Percentiles rank a stretch among this genome's conserved stretches.
Evolutionary conservation across 163 green algal genomes (phyloP).

Genomic region (Volvox carteri): DNA sequence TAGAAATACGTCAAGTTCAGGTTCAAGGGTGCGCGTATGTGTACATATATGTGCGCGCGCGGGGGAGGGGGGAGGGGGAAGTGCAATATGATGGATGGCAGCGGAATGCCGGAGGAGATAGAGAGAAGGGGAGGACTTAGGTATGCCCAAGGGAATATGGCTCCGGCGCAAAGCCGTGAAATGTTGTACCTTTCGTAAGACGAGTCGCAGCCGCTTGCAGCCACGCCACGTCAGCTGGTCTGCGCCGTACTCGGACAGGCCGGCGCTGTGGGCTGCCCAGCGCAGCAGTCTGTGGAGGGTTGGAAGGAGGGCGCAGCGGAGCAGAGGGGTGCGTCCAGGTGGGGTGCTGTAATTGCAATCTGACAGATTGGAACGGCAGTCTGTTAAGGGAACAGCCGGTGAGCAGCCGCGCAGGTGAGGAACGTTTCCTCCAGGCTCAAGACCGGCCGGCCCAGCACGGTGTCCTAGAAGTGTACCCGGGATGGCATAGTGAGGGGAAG

Average conservation of each 20-base stretch:
- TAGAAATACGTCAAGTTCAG: too few species aligned
- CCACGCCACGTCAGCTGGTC: background rate
- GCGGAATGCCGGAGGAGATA: background rate
- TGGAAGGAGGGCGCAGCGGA: background rate
- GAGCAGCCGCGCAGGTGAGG: too few species aligned
- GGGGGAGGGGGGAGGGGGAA: background rate
- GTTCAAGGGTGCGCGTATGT: too few species aligned
- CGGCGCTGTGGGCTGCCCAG: background rate
- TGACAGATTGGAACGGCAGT: too few species aligned
- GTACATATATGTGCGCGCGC: background rate
- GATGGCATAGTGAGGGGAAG: too few species aligned
- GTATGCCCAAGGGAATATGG: background rate
- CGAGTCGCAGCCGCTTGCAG: constrained; percentile 2
- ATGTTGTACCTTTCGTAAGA: background rate
- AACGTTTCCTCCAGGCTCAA: too few species aligned
- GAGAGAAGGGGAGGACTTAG: background rate
- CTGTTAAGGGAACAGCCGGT: too few species aligned
- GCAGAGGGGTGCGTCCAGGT: too few species aligned
- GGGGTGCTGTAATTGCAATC: too few species aligned
- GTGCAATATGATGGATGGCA: background rate
- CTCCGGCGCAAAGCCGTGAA: background rate
- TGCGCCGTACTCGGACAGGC: constrained; percentile 5
- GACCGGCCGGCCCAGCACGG: too few species aligned
- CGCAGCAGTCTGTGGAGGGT: background rate
- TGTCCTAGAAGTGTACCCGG: too few species aligned